These are phyloP conservation scores for Cyberlindnera bimundalis DNA, from an alignment of 805 yeast species.

Conservation along the genomic window DNA sequence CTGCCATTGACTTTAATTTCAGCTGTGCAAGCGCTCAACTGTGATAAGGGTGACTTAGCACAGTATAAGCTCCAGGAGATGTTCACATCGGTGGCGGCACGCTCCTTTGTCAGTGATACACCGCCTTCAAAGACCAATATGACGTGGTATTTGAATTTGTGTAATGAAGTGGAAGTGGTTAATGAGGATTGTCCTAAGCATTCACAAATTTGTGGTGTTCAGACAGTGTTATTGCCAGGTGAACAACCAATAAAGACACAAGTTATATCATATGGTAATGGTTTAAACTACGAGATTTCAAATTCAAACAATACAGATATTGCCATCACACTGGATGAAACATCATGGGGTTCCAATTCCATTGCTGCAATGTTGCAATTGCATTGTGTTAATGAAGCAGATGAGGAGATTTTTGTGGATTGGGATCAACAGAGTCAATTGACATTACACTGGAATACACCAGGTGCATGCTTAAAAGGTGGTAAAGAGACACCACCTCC, in stretches of 20 bases:
- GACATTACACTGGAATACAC: constrained; percentile 34
- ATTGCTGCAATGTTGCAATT: constrained; percentile 47
- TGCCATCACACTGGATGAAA: constrained; percentile 43
- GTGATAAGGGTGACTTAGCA: constrained; percentile 20
- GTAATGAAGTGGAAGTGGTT: constrained; percentile 43
- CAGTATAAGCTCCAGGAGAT: constrained; percentile 20
- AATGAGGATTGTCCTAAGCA: constrained; percentile 56
- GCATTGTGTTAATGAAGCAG: constrained; percentile 40
- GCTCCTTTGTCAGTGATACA: constrained; percentile 46
- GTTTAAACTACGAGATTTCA: constrained; percentile 33
- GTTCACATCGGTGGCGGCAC: constrained; percentile 47
- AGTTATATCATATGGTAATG: constrained; percentile 53
- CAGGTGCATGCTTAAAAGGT: constrained; percentile 40
- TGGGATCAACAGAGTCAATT: constrained; percentile 26
- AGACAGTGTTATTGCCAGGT: constrained; percentile 50
- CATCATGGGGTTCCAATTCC: constrained; percentile 66
- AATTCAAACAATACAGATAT: constrained; percentile 31
- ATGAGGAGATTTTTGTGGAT: constrained; percentile 29
- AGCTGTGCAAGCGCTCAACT: constrained; percentile 15
- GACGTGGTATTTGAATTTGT: constrained; percentile 71
- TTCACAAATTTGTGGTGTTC: constrained; percentile 77
- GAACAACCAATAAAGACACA: constrained; percentile 49
- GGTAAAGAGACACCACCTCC: constrained; percentile 28
- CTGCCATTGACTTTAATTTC: not conserved
- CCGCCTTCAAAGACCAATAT: constrained; percentile 73